A percentile compares a stretch with the other conserved stretches of the same genome.
Conservation (phyloP, 2,329 filamentous ascomycete species). For the Nemania bipapillata region DNA sequence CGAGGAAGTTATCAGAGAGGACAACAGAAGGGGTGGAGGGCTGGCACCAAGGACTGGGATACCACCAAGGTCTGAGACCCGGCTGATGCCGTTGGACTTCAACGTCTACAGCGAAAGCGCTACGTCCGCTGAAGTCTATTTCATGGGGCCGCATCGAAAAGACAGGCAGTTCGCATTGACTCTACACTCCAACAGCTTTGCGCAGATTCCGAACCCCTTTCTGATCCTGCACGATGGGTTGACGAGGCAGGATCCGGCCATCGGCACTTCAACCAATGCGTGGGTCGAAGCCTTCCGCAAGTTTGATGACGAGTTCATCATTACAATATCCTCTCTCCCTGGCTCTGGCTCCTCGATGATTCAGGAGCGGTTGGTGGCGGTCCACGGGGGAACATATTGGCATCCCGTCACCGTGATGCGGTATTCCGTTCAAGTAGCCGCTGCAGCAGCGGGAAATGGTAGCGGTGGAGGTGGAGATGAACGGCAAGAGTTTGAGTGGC, state of each 20-base stretch:
- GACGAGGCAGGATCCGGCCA: neutral
- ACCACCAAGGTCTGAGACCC: neutral
- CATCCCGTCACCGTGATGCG: neutral
- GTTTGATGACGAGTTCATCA: neutral
- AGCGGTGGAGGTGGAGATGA: neutral
- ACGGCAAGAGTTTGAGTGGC: constrained; percentile 2
- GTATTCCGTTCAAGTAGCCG: neutral
- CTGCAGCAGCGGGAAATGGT: neutral
- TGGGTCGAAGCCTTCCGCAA: neutral
- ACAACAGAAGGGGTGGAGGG: neutral
- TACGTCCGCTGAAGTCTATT: neutral
- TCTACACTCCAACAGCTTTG: neutral
- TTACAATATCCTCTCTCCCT: neutral
- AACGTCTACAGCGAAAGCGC: neutral
- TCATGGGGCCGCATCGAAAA: constrained; percentile 1
- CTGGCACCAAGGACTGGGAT: neutral
- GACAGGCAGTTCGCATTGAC: neutral
- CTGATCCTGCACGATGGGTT: neutral
- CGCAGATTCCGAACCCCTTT: neutral
- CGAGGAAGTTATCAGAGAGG: neutral
- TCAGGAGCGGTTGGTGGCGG: neutral
- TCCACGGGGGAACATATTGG: neutral
- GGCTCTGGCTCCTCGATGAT: neutral
- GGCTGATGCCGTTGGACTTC: constrained; percentile 1
- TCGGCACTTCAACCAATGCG: neutral